Base-by-base conservation (phyloP, 2,329 filamentous ascomycete genomes). In the Monosporascus sp. region DNA sequence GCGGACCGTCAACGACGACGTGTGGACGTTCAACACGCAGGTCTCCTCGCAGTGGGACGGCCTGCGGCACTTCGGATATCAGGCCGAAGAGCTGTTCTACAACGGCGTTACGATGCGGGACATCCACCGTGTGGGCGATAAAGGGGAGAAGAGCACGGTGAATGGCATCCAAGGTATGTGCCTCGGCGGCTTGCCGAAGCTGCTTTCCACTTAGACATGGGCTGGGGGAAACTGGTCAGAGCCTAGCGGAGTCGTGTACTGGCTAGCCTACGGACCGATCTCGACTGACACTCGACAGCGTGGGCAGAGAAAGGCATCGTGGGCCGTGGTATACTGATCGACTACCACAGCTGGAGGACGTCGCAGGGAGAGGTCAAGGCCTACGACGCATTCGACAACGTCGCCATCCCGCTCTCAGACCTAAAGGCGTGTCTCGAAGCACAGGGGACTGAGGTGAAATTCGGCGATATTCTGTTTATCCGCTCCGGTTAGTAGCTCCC, bases 41-140 rank as follows among this genome's bases (percentile, higher is more conserved):
- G 74, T 74, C 7, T 79, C 77, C 38, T 79, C 76, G 44, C 81
- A 84, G 64, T 84, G 79, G 79, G 80, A 82, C 58, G 79, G 79
- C 0, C 66, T 81, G 25, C 70, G 79, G 14, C 77, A 80, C 58
- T 80, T 74, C 53, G 77, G 62, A 17, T 79, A 78, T 55, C 74
- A 78, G 61, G 70, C 74, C 47, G 75, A 77, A 58, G 49, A 57
- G 44, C 55, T 60, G 25, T 72, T 71, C 59, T 70, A 71, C 53
- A 67, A 67, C 53, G 68, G 67, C 27, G 65, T 69, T 53, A 70
- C 72, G 8, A 60, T 74, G 56, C 69, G 74, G n/a, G 65, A 71
- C 41, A 73, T 74, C 24, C 71, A 76, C 55, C 67, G 62, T 24
- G 62, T 63, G 6, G 60, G 57, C 14, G 58, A 51, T 15, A 54